These are phyloP conservation scores for Plantago major DNA, from an alignment of 257 asterid genomes.

Conservation along the genomic window DNA sequence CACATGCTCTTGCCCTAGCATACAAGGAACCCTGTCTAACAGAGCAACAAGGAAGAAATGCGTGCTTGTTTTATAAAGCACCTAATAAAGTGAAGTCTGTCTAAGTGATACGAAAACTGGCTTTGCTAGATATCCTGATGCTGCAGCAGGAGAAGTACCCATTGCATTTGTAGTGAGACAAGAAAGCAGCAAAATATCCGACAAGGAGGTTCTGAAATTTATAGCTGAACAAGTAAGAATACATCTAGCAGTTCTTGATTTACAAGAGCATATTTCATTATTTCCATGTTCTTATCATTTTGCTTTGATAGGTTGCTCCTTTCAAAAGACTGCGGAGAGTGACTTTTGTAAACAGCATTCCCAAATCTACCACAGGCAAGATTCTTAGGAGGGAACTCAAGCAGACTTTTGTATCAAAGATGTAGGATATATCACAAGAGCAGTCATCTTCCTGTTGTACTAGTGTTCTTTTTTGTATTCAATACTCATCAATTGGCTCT, in stretches of 20 bases:
- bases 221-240: conserved; percentile 29
- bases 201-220: conserved; percentile 20
- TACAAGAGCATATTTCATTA: neutral
- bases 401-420: conserved; percentile 10
- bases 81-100: neutral
- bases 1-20: no score
- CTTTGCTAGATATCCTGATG: conserved; percentile 49
- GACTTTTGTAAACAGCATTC: conserved; percentile 18
- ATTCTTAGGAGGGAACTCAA: conserved; percentile 30
- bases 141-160: conserved; percentile 75
- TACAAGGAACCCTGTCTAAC: neutral
- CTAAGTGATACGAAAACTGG: neutral
- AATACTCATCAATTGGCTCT: neutral
- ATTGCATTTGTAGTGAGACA: conserved; percentile 61
- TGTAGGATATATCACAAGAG: neutral
- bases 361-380: conserved; percentile 34
- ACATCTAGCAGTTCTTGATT: neutral
- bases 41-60: neutral
- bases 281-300: no score
- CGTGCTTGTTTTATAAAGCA: neutral
- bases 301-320: conserved; percentile 31
- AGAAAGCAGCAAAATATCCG: conserved; percentile 21
- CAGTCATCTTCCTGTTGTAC: neutral
- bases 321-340: conserved; percentile 31
- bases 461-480: neutral